These are phyloP conservation scores for Coemansia asiatica DNA, from an alignment of 192 early-diverging fungal species.

Conservation along the genomic window DNA sequence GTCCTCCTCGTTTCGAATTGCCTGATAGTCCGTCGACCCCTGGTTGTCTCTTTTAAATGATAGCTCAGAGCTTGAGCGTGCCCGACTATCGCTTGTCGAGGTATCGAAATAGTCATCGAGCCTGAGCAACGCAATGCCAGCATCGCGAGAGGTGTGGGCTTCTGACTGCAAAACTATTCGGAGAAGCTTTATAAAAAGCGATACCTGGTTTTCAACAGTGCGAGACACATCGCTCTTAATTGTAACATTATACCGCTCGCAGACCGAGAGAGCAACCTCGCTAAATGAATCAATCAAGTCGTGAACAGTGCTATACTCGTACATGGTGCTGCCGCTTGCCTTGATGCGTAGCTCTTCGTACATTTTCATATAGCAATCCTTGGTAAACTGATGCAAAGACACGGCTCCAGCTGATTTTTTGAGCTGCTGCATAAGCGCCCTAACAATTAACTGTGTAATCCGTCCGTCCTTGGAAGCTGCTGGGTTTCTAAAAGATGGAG, in stretches of 20 bases:
- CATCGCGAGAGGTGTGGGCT: conserved; percentile 51
- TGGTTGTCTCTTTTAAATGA: conserved; percentile 9
- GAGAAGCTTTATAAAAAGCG: conserved; percentile 46
- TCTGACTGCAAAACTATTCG: conserved; percentile 44
- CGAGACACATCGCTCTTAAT: conserved; percentile 27
- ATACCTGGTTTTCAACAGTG: conserved; percentile 47
- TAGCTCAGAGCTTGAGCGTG: conserved; percentile 16
- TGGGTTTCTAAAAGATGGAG: not conserved
- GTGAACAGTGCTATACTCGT: conserved; percentile 40
- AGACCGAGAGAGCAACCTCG: conserved; percentile 23
- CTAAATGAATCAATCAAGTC: conserved; percentile 41
- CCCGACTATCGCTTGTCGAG: conserved; percentile 9
- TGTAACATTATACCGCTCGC: conserved; percentile 29
- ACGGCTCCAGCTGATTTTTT: conserved; percentile 29
- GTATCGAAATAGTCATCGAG: conserved; percentile 42
- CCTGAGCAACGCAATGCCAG: conserved; percentile 46
- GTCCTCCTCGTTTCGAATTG: conserved; percentile 8
- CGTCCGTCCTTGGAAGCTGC: conserved; percentile 15
- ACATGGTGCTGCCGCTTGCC: conserved; percentile 24
- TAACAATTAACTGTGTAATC: conserved; percentile 34
- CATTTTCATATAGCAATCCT: conserved; percentile 41
- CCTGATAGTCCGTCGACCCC: conserved; percentile 8
- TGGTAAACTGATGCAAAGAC: conserved; percentile 49
- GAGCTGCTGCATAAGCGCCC: conserved; percentile 45
- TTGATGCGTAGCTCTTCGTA: conserved; percentile 30